Evolutionary conservation across 1,284 basidiomycete genomes (phyloP).

Genomic region (Amylostereum chailletii): DNA sequence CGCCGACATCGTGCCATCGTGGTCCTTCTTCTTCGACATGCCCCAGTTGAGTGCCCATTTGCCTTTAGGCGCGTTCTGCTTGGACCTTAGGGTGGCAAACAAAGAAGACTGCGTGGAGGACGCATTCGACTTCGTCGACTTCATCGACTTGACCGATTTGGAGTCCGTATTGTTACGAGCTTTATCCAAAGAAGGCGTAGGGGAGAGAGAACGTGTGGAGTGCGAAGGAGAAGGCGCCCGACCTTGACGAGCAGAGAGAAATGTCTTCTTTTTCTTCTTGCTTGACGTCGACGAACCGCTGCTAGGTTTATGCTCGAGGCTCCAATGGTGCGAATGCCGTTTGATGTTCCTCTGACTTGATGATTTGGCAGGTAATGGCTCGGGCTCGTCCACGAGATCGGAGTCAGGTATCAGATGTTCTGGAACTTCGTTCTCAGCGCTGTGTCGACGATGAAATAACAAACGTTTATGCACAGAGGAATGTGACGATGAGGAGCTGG

Average conservation of each 20-base stretch:
- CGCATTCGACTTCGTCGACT: conserved; percentile 11
- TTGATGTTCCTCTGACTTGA: too few relatives aligned
- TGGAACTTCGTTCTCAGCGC: too few relatives aligned
- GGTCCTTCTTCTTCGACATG: conserved; percentile 44
- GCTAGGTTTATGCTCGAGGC: neutral
- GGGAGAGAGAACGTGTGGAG: conserved; percentile 8
- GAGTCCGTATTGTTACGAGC: conserved; percentile 2
- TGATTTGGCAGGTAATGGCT: too few relatives aligned
- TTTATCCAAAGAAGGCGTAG: conserved; percentile 9
- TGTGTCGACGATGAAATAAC: too few relatives aligned
- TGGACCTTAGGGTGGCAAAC: conserved; percentile 68
- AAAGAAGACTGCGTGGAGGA: conserved; percentile 34
- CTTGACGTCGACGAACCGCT: neutral
- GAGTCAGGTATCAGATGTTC: too few relatives aligned
- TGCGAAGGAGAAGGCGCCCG: conserved; percentile 8
- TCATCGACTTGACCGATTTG: neutral
- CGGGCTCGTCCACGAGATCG: too few relatives aligned
- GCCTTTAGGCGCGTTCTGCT: conserved; percentile 77
- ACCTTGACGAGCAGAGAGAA: conserved; percentile 7
- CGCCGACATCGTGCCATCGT: conserved; percentile 7
- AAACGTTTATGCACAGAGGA: too few relatives aligned
- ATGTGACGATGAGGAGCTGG: too few relatives aligned
- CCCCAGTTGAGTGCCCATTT: conserved; percentile 85
- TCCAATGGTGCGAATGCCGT: too few relatives aligned
- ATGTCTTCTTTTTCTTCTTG: conserved; percentile 1